These are phyloP conservation scores for Xylaria curta DNA, from an alignment of 495 filamentous ascomycete genomes.

Conservation along the genomic window DNA sequence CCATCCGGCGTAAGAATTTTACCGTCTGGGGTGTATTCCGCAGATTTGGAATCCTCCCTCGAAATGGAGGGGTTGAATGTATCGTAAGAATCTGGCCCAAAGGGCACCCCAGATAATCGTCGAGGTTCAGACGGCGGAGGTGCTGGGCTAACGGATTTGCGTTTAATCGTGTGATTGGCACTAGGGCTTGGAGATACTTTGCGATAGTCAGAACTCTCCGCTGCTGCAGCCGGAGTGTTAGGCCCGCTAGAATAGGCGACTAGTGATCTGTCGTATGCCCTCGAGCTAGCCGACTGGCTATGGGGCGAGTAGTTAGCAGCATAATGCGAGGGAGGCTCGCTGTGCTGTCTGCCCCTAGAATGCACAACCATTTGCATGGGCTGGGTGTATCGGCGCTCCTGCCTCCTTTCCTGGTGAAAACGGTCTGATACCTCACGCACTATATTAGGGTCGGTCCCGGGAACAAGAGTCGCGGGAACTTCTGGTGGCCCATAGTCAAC, in stretches of 20 bases:
- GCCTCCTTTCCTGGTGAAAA: slow-evolving; percentile 53
- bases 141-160: slow-evolving; percentile 80
- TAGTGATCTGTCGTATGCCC: slow-evolving; percentile 41
- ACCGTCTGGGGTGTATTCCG: slow-evolving; percentile 51
- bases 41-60: slow-evolving; percentile 31
- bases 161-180: slow-evolving; percentile 59
- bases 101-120: slow-evolving; percentile 71
- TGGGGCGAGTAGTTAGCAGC: slow-evolving; percentile 47
- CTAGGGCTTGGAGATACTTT: slow-evolving; percentile 66
- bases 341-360: slow-evolving; percentile 49
- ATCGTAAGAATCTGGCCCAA: slow-evolving; percentile 88
- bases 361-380: slow-evolving; percentile 44
- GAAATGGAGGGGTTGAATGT: slow-evolving; percentile 66
- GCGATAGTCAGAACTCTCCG: slow-evolving; percentile 46
- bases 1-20: slow-evolving; percentile 86
- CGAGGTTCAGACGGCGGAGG: slow-evolving; percentile 63
- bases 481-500: slow-evolving; percentile 49
- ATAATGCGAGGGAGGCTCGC: slow-evolving; percentile 44
- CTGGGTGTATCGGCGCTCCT: slow-evolving; percentile 49
- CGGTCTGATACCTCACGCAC: slow-evolving; percentile 64
- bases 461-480: slow-evolving; percentile 71
- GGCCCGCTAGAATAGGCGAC: slow-evolving; percentile 51
- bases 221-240: slow-evolving; percentile 41
- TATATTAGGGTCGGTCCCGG: slow-evolving; percentile 68
- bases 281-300: slow-evolving; percentile 43